Evolutionary conservation across 2,329 filamentous ascomycete genomes (phyloP).

Genomic region (Neospermospora avenae): DNA sequence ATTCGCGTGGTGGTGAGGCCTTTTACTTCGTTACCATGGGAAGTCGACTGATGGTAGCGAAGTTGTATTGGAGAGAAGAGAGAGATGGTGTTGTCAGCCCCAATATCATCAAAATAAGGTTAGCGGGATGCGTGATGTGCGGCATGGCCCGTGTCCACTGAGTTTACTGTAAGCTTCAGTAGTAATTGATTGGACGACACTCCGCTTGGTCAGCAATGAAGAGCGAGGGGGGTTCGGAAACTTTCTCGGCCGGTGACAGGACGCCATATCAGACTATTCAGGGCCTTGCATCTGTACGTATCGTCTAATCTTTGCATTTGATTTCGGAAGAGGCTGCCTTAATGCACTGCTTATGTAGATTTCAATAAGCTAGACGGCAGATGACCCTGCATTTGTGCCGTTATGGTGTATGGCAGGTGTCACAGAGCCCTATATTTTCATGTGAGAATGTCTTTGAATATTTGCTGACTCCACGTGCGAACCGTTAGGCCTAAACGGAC

Average conservation of each 20-base stretch:
- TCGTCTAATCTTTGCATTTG: not conserved
- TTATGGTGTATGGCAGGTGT: no score
- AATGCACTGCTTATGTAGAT: not conserved
- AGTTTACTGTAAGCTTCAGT: no score
- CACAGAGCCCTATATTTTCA: no score
- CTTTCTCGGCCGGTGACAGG: not conserved
- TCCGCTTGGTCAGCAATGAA: not conserved
- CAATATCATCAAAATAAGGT: not conserved
- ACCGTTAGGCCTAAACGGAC: no score
- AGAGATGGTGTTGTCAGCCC: not conserved
- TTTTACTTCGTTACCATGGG: not conserved
- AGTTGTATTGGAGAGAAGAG: not conserved
- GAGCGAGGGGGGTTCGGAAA: not conserved
- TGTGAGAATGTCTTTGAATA: not conserved
- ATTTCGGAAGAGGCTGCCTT: conserved; percentile 1
- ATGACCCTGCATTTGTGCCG: no score
- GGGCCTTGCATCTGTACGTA: not conserved
- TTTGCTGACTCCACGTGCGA: no score
- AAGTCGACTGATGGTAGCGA: not conserved
- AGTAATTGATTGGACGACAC: not conserved
- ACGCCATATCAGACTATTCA: not conserved
- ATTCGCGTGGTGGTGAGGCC: no score
- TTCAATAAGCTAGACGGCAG: not conserved
- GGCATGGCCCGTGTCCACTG: not conserved
- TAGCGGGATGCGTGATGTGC: not conserved